Base-by-base conservation (phyloP, 2,329 filamentous ascomycete genomes). In the Cercospora janseana region DNA sequence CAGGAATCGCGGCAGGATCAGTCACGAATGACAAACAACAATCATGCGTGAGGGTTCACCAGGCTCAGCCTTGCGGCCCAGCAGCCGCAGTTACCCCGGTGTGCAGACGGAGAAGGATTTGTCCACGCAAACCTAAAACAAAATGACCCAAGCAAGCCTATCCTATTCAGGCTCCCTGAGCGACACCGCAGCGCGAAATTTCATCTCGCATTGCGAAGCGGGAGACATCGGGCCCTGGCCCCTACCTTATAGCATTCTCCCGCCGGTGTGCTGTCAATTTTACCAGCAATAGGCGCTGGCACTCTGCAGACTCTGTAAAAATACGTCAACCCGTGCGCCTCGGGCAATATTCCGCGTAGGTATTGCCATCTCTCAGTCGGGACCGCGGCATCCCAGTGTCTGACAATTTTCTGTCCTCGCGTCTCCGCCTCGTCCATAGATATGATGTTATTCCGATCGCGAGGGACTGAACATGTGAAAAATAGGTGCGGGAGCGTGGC, bases 21-120 rank as follows among this genome's bases (percentile, higher is more conserved):
- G 20, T 34, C 15, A 34, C 31, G n/a, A 31, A 34, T 34, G 31
- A 34, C 35, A 23, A 38, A 38, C 34, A n/a, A 31, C 27, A 28
- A 16, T 16, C 29, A 32, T 16, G 29, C 29, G 7, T 10, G 27
- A 8, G 27, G 3, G 27, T 15, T 13, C 5, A 9, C 31, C 12
- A 16, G 32, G 34, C 34, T 37, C 34, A 37, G 34, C 35, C 35
- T 23, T 38, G 35, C 35, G 26, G 20, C 20, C 16, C 20, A 24
- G 26, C 35, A 13, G 3, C 35, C 35, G 35, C 35, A 26, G 35
- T 38, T 15, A 3, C 8, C 13, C 21, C 35, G 35, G 35, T 38
- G 35, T 38, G 20, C 12, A 38, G 35, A 26, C 23, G 35, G 9
- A 16, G 35, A 38, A 38, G 35, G 35, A 38, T 38, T 23, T 38